phyloP scores from a whole-genome alignment of 352 stramenopile genomes.

The Globisporangium carolinianum region DNA sequence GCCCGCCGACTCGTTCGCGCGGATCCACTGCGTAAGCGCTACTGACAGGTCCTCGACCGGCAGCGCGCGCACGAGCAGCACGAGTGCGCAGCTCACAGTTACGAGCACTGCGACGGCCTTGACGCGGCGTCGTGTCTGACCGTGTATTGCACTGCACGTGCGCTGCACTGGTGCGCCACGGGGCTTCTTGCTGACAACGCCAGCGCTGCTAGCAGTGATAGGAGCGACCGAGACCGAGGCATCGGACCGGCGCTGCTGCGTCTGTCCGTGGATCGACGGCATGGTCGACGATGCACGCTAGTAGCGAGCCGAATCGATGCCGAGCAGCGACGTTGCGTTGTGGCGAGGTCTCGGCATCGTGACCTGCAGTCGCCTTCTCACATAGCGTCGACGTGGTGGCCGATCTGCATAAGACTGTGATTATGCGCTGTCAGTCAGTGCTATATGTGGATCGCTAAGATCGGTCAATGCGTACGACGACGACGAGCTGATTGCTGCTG shows the following conservation, averaged over 20 bases:
- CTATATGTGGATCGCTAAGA: no score
- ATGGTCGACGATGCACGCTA: no score
- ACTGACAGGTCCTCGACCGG: conserved; percentile 36
- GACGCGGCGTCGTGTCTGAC: conserved; percentile 15
- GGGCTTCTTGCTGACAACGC: not conserved
- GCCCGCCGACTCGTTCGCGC: conserved; percentile 31
- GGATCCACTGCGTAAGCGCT: conserved; percentile 34
- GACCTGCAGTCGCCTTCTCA: no score
- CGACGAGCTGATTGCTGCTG: no score
- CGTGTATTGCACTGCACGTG: not conserved
- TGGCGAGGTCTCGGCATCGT: no score
- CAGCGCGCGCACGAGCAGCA: conserved; percentile 21
- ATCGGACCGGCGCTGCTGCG: not conserved
- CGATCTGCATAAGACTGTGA: no score
- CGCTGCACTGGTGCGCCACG: not conserved
- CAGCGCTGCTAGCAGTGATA: not conserved
- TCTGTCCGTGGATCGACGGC: not conserved
- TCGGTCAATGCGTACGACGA: no score
- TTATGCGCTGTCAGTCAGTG: no score
- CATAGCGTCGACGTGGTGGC: no score
- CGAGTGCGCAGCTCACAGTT: conserved; percentile 9
- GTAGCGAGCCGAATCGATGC: no score
- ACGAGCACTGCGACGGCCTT: conserved; percentile 15
- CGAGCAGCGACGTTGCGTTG: no score
- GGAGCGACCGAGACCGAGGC: not conserved